phyloP scores from a whole-genome alignment of 768 basidiomycete genomes.

The Ramaria rubella region DNA sequence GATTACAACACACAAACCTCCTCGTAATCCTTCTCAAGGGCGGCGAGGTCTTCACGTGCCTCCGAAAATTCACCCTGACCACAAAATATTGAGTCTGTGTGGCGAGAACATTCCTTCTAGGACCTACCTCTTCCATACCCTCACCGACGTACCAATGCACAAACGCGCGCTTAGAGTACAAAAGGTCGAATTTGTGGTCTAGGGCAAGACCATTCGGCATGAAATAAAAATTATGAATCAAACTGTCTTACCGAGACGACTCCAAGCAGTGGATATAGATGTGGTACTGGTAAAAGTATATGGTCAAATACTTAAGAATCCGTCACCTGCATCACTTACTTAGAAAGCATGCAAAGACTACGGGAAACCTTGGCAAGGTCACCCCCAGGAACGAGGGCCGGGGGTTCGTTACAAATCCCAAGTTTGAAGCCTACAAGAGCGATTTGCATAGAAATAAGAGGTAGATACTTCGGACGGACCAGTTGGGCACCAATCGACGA shows the following conservation, averaged over 20 bases:
- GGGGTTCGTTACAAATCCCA: conserved; percentile 95
- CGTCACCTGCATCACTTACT: conserved; percentile 36
- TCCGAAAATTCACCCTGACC: conserved; percentile 88
- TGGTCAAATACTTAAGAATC: not conserved
- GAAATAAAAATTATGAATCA: not conserved
- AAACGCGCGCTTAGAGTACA: conserved; percentile 94
- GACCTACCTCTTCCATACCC: conserved; percentile 88
- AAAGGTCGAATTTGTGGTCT: conserved; percentile 98
- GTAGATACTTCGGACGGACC: conserved; percentile 66
- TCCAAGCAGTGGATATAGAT: conserved; percentile 92
- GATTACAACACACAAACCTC: conserved; percentile 38
- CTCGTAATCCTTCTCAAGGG: conserved; percentile 93
- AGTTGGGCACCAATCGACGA: conserved; percentile 97
- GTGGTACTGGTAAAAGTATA: conserved; percentile 53
- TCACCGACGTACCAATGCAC: conserved; percentile 97
- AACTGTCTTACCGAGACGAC: conserved; percentile 54
- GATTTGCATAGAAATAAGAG: not conserved
- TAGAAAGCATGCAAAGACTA: conserved; percentile 96
- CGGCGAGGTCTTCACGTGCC: conserved; percentile 96
- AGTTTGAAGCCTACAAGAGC: conserved; percentile 42
- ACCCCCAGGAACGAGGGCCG: conserved; percentile 86
- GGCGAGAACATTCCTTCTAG: no score
- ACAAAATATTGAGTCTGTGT: not conserved
- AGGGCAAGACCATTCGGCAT: conserved; percentile 10
- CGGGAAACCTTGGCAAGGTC: conserved; percentile 92